These are phyloP conservation scores for Pseudogymnoascus sp. DNA, from an alignment of 2,329 filamentous ascomycete species.

Conservation along the genomic window DNA sequence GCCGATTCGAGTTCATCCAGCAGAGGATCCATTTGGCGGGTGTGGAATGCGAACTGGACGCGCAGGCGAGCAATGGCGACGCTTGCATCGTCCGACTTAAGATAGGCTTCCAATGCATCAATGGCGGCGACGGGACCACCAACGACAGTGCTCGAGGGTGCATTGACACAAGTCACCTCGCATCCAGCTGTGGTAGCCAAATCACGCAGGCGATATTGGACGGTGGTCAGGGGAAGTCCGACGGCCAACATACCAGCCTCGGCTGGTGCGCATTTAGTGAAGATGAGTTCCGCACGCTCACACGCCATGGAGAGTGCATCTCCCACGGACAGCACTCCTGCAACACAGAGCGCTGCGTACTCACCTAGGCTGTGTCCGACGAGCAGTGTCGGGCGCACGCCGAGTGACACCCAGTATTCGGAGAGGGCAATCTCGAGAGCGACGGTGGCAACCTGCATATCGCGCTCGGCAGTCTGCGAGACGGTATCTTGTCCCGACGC, in stretches of 20 bases:
- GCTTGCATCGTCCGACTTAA: not conserved
- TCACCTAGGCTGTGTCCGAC: constrained; percentile 35
- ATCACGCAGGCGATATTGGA: not conserved
- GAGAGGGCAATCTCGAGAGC: constrained; percentile 49
- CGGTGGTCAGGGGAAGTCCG: not conserved
- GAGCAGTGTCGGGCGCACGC: constrained; percentile 42
- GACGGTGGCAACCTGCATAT: constrained; percentile 44
- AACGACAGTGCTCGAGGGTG: not conserved
- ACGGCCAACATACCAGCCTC: constrained; percentile 42
- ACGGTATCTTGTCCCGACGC: constrained; percentile 16
- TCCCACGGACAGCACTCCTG: constrained; percentile 25
- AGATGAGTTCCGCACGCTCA: constrained; percentile 40
- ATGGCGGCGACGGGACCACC: not conserved
- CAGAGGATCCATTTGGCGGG: constrained; percentile 55
- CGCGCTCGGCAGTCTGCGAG: constrained; percentile 5
- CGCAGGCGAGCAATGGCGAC: constrained; percentile 47
- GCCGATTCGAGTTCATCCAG: constrained; percentile 48
- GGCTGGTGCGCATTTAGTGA: constrained; percentile 41
- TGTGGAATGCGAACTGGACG: constrained; percentile 59
- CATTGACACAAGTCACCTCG: not conserved
- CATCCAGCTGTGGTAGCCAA: not conserved
- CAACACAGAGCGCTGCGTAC: constrained; percentile 30
- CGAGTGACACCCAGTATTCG: constrained; percentile 47
- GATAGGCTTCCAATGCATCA: not conserved
- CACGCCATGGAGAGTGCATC: constrained; percentile 22